phyloP scores from a whole-genome alignment of 495 filamentous ascomycete genomes.

The Lophium mytilinum region DNA sequence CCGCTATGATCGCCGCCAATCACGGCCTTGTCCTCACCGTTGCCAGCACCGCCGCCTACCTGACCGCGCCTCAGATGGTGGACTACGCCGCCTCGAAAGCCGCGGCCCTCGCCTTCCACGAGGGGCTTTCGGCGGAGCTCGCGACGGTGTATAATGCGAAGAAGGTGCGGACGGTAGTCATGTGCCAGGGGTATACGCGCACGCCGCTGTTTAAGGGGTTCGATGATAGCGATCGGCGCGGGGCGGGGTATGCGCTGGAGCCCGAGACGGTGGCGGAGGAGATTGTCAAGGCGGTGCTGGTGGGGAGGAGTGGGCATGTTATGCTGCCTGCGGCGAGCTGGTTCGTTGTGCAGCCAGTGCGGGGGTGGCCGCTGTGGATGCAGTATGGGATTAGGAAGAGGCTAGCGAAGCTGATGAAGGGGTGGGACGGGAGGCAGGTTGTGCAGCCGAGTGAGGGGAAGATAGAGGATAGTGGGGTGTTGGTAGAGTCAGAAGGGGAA shows the following conservation, averaged over 20 bases:
- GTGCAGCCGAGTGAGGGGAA: conserved; percentile 24
- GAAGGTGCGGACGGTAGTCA: conserved; percentile 54
- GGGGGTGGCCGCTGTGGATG: conserved; percentile 40
- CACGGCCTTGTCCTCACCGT: conserved; percentile 73
- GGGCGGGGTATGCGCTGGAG: conserved; percentile 45
- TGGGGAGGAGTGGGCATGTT: conserved; percentile 51
- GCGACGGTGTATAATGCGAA: conserved; percentile 53
- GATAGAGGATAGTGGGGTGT: conserved; percentile 18
- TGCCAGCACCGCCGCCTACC: conserved; percentile 53
- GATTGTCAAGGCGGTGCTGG: conserved; percentile 52
- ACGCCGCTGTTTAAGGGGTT: conserved; percentile 54
- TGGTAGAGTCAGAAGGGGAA: conserved; percentile 13
- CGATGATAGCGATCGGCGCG: conserved; percentile 47
- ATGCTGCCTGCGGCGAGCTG: conserved; percentile 40
- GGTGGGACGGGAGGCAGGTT: conserved; percentile 24
- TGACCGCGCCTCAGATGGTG: conserved; percentile 55
- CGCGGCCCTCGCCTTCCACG: conserved; percentile 58
- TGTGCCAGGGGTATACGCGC: conserved; percentile 56
- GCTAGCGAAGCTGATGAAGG: conserved; percentile 19
- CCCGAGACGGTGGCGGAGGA: conserved; percentile 58
- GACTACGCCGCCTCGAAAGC: conserved; percentile 64
- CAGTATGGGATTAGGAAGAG: conserved; percentile 31
- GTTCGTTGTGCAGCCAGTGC: conserved; percentile 29
- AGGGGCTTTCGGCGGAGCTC: conserved; percentile 59
- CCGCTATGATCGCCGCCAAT: conserved; percentile 51